phyloP scores from a whole-genome alignment of 192 early-diverging fungal genomes.

The Coemansia sp. region DNA sequence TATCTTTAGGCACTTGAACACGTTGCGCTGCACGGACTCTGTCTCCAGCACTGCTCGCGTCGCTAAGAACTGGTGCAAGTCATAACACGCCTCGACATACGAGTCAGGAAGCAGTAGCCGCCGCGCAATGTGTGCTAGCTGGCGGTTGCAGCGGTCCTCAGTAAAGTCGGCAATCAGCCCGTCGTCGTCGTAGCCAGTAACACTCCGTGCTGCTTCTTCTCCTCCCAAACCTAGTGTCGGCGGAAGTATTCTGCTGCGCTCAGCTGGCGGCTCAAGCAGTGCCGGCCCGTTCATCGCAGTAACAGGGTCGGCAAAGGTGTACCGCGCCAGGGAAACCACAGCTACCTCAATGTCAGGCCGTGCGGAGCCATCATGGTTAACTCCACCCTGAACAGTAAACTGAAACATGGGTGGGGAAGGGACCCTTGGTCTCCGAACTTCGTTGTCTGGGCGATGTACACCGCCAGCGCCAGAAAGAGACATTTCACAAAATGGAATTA shows the following conservation, averaged over 20 bases:
- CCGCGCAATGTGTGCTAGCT: conserved; percentile 35
- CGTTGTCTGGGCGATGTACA: background rate
- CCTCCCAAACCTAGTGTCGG: background rate
- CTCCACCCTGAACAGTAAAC: background rate
- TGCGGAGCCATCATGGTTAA: background rate
- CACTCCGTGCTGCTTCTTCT: background rate
- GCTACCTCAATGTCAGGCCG: conserved; percentile 29
- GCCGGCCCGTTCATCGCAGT: conserved; percentile 26
- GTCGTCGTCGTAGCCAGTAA: conserved; percentile 24
- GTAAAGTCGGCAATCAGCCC: conserved; percentile 47
- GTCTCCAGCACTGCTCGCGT: conserved; percentile 12
- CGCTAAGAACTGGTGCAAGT: conserved; percentile 43
- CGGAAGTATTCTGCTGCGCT: conserved; percentile 7
- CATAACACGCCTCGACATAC: conserved; percentile 50
- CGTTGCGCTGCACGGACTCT: conserved; percentile 47
- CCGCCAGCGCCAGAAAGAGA: background rate
- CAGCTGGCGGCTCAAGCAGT: conserved; percentile 43
- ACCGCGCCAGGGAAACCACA: conserved; percentile 43
- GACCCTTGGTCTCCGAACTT: no score
- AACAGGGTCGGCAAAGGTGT: conserved; percentile 50
- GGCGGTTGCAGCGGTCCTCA: conserved; percentile 48
- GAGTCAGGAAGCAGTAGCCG: conserved; percentile 46
- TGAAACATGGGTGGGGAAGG: background rate
- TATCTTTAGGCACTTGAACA: conserved; percentile 56
- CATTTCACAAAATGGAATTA: background rate